Base-by-base conservation (phyloP, 768 basidiomycete genomes). In the Phaeotremella fagi region DNA sequence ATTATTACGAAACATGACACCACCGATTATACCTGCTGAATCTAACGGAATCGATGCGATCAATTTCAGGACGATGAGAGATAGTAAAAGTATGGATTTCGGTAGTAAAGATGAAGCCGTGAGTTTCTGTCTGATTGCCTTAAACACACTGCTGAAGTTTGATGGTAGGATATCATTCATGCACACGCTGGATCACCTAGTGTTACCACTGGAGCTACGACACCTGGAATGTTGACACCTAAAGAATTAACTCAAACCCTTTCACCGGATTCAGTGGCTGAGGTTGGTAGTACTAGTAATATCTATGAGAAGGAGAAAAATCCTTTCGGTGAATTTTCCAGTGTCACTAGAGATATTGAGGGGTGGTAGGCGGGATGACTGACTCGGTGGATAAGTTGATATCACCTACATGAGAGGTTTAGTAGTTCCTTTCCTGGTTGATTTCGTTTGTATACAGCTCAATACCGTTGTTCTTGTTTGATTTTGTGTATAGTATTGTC, bases 1-100 rank as follows among this genome's bases (percentile, higher is more conserved):
- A 22, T 79, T 99, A 51, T 77, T 99, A 71, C 81, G 95, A 63
- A 87, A 98, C 75, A 85, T 83, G 63, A 84, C 84, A 70, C 95
- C 95, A 49, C 95, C 95, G 89, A 94, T 92, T 62, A 79, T 89
- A 24, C 90, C 89, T 42, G 79, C 83, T 41, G 78, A 80, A 55
- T 86, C 85, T 36, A 88, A 85, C 59, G 89, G 85, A 44, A 75
- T 81, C 55, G 90, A 92, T 70, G 85, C 87, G 18, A 82, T 83
- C 75, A 91, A 95, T 77, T 94, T 90, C 79, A 88, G 92, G 43
- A 81, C 85, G 52, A 76, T 95, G 71, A 85, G 89, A 62, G 94
- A 98, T 76, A 91, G 88, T 36, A 82, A 84, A 54, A 91, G 88
- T 57, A 80, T 97, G 66, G 90, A 95, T 74, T 81, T 94, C 63